phyloP scores from a whole-genome alignment of 768 basidiomycete genomes.

The Lentinula raphanica region DNA sequence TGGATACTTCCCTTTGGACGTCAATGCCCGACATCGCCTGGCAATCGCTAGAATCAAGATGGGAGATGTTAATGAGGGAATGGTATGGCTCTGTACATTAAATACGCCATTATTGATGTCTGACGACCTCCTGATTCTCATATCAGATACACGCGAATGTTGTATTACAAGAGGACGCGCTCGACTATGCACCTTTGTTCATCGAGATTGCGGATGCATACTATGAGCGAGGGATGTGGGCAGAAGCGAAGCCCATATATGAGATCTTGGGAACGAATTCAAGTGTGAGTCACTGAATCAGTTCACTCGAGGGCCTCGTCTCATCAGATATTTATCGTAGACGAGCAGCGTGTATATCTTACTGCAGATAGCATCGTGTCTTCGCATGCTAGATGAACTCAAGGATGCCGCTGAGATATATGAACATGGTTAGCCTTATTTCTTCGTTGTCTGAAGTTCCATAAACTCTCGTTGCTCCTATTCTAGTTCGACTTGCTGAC shows the following conservation, averaged over 20 bases:
- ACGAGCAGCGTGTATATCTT: slow-evolving; percentile 70
- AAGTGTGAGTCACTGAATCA: slow-evolving; percentile 42
- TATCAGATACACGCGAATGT: slow-evolving; percentile 70
- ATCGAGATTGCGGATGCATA: slow-evolving; percentile 83
- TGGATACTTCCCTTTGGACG: slow-evolving; percentile 60
- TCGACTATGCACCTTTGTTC: slow-evolving; percentile 76
- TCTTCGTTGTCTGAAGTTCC: background rate
- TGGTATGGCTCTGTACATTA: slow-evolving; percentile 40
- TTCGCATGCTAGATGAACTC: slow-evolving; percentile 69
- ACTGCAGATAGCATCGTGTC: slow-evolving; percentile 76
- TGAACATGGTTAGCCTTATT: slow-evolving; percentile 57
- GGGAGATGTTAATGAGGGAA: slow-evolving; percentile 76
- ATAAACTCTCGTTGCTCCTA: background rate
- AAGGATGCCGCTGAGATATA: slow-evolving; percentile 80
- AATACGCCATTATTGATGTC: background rate
- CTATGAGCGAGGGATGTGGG: slow-evolving; percentile 69
- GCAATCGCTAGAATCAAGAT: slow-evolving; percentile 78
- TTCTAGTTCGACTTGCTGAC: slow-evolving; percentile 66
- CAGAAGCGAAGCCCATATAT: slow-evolving; percentile 76
- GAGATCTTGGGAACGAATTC: slow-evolving; percentile 71
- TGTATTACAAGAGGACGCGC: slow-evolving; percentile 64
- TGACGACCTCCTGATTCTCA: no score
- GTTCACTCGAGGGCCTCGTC: background rate
- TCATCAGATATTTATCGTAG: slow-evolving; percentile 28
- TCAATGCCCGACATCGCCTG: slow-evolving; percentile 77